Base-by-base conservation (phyloP, 2,329 filamentous ascomycete species). In the Hypoxylon sp. region DNA sequence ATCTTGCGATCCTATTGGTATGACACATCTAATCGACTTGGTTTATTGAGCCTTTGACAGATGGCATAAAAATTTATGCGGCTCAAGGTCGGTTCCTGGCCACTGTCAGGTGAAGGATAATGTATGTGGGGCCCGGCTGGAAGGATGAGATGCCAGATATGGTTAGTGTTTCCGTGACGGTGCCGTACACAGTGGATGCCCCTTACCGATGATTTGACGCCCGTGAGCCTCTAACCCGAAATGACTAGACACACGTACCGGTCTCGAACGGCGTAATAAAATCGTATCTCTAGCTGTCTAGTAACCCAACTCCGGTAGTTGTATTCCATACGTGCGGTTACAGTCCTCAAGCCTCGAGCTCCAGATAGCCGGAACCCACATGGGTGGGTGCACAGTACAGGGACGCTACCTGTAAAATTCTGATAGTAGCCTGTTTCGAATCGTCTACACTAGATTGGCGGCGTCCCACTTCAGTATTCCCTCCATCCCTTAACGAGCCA, bases 11-110 rank as follows among this genome's bases (percentile, higher is more conserved):
- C 32, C 39, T 7, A 47, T 48, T 29, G 34, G 32, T 6, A 46
- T 62, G 62, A 57, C 53, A 62, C 45, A 65, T 60, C 34, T 41
- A 63, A 54, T 46, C 29, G 34, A 43, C 21, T 32, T 57, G 21
- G 30, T 5, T 30, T 23, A 50, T 41, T 34, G 27, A 56, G 30
- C 34, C 19, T 54, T 60, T 47, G 5, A 34, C 9, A 56, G n/a
- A 53, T 48, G 34, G 45, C 60, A 59, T 63, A 52, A 56, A 57
- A 34, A 27, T 47, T 63, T 52, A 67, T 67, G 63, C 60, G 61
- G 61, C 63, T 67, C 25, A 67, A 62, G 54, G 34, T 45, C 54
- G 23, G 63, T 69, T 60, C 64, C 61, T 67, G 64, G 52, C 27
- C 48, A 65, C 27, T 47, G 52, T 63, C 54, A 55, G 32, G n/a